Percentiles rank a stretch among this genome's conserved stretches.
Evolutionary conservation across 805 yeast genomes (phyloP).

Genomic region (Komagataella populi): DNA sequence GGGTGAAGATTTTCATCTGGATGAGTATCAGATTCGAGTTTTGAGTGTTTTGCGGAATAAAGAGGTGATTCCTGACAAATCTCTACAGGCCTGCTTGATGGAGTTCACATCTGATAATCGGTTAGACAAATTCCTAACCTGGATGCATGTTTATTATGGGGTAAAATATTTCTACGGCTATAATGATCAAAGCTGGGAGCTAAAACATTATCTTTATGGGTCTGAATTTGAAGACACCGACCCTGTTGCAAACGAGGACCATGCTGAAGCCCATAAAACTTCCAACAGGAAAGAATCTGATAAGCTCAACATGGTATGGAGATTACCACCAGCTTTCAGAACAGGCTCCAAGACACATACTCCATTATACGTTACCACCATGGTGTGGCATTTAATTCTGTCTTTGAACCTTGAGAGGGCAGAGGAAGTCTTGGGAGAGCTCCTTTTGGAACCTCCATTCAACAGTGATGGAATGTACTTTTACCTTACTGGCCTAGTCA

Average conservation of each 20-base stretch:
- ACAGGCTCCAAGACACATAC: slow-evolving; percentile 24
- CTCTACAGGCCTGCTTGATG: neutral
- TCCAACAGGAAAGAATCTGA: neutral
- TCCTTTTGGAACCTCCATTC: slow-evolving; percentile 28
- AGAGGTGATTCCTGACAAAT: neutral
- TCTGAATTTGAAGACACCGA: neutral
- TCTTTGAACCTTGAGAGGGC: slow-evolving; percentile 21
- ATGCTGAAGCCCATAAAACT: neutral
- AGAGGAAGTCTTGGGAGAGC: slow-evolving; percentile 20
- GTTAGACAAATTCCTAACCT: neutral
- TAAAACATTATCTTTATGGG: neutral
- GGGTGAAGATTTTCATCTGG: neutral
- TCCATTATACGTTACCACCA: slow-evolving; percentile 25
- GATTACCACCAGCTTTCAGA: slow-evolving; percentile 22
- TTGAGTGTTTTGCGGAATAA: slow-evolving; percentile 1
- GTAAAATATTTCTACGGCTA: neutral
- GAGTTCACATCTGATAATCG: neutral
- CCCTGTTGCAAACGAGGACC: neutral
- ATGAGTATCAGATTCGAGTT: slow-evolving; percentile 1
- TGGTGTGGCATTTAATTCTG: slow-evolving; percentile 27
- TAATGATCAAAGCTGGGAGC: neutral
- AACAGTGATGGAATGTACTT: slow-evolving; percentile 24
- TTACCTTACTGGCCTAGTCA: slow-evolving; percentile 15
- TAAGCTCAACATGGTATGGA: slow-evolving; percentile 1
- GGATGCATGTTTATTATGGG: neutral